Conservation (phyloP, 352 stramenopile species). For the Discostella stelligera region DNA sequence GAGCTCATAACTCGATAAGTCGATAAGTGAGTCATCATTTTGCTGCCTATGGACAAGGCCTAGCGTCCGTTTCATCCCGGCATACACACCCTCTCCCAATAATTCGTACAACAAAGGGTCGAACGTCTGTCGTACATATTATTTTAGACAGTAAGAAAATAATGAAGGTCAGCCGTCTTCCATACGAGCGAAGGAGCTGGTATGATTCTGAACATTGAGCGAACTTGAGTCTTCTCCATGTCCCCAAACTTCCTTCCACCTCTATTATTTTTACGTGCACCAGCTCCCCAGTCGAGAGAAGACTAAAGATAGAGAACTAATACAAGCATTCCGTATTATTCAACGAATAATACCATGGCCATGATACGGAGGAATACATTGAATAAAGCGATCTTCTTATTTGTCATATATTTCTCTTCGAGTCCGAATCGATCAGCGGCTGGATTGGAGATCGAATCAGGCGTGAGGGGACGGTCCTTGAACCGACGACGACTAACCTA, state of each 20-base stretch:
- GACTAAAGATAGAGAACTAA: too few relatives aligned
- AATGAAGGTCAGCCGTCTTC: too few relatives aligned
- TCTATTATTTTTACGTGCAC: neutral
- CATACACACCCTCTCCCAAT: too few relatives aligned
- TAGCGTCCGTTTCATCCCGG: too few relatives aligned
- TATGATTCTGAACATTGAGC: neutral
- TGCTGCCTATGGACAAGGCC: too few relatives aligned
- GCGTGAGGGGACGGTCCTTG: neutral
- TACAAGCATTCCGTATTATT: neutral
- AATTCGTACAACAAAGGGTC: too few relatives aligned
- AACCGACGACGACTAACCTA: conserved; percentile 8
- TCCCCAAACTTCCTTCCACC: neutral
- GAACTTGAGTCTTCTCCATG: neutral
- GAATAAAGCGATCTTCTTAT: neutral
- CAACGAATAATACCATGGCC: neutral
- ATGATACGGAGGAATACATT: neutral
- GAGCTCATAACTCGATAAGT: too few relatives aligned
- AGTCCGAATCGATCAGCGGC: too few relatives aligned
- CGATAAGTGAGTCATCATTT: too few relatives aligned
- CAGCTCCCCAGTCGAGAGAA: neutral
- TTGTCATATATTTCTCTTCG: neutral
- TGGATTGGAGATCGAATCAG: neutral
- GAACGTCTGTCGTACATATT: too few relatives aligned
- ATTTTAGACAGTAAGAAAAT: too few relatives aligned
- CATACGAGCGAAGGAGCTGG: neutral